Base-by-base conservation (phyloP, 441 rosid genomes). In the Aquilaria agallochum region DNA sequence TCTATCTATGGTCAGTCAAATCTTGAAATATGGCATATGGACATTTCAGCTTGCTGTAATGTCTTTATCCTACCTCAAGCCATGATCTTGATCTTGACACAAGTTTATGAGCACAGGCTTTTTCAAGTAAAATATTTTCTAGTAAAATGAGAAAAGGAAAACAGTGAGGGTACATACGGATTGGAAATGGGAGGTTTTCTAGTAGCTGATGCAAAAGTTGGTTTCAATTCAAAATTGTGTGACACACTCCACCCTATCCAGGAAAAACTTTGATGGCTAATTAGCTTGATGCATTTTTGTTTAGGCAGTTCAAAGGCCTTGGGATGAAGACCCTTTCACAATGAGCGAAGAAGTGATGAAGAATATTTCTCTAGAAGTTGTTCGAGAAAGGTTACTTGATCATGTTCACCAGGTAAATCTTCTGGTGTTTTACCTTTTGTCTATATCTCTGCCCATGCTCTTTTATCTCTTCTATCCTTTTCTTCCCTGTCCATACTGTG, bases 281-380 rank as follows among this genome's bases (percentile, higher is more conserved):
- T 64, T 55, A 71, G 20, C 53, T 60, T 69, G 48, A 64, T 45
- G 48, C 63, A 73, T 59, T 60, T 45, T 50, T 74, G 33, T 59
- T 54, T 83, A 94, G 89, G 97, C 96, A 71, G 89, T 89, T 15
- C 78, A 84, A 76, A 89, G 92, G 68, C 96, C 92, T 55, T 91
- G 97, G 97, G 96, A 86, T 76, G 99, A 87, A 79, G 92, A 95
- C 76, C 87, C 96, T 31, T 51, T 83, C 12, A 66, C 79, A 31
- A 87, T 91, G 95, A 89, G 88, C 59, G 96, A 87, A 78, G 97
- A 94, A 83, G 81, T 83, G 61, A 79, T 89, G 94, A 91, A 94
- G 78, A 87, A 78, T 71, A 82, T 91, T 47, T 86, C 99, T 53
- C 70, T 94, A 63, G 97, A 94, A 80, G 88, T 91, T 49, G 99